Evolutionary conservation across 495 filamentous ascomycete genomes (phyloP), one percentile per base, ranked within the genome.

Genomic region (Annulohypoxylon nitens): DNA sequence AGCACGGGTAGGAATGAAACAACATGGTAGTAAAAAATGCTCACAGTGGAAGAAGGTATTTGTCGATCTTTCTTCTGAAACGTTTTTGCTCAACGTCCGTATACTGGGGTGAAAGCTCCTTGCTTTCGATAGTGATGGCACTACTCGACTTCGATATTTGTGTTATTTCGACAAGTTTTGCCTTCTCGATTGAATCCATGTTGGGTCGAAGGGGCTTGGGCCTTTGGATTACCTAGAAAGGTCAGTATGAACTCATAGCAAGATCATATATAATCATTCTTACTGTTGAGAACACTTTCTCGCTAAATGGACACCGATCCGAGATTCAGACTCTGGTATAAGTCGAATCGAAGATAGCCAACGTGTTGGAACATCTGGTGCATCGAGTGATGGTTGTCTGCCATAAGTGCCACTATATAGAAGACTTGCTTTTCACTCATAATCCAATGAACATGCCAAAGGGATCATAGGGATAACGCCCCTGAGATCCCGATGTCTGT

Each of bases 61-160:
- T 69, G 48, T 78, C 76, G 7, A 66, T 60, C 30, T 78, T 78
- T 63, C 70, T 51, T 20, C 58, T 72, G 1, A 78, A 53, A 5
- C n/a, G 67, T 5, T 63, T 50, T 41, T 64, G 71, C 23, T 76
- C 67, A 33, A 55, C 61, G 6, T 76, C 76, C 6, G 74, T 74
- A 41, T 78, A 78, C 18, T 74, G n/a, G 30, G 51, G 53, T n/a
- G 33, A 12, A n/a, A 64, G 1, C 0, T 61, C 63, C n/a, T 59
- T 26, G 16, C 51, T 53, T 16, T 69, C 23, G 47, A 4, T 47
- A 12, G n/a, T 20, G 3, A 18, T 51, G 47, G 43, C 25, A 4
- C 36, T 55, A 11, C 41, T 50, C n/a, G 26, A 48, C 16, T 50
- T 16, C 33, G 48, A 30, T n/a, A 47, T 25, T 34, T 33, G 51